Conservation (phyloP, 768 basidiomycete genomes). For the Mrakia gelida region DNA sequence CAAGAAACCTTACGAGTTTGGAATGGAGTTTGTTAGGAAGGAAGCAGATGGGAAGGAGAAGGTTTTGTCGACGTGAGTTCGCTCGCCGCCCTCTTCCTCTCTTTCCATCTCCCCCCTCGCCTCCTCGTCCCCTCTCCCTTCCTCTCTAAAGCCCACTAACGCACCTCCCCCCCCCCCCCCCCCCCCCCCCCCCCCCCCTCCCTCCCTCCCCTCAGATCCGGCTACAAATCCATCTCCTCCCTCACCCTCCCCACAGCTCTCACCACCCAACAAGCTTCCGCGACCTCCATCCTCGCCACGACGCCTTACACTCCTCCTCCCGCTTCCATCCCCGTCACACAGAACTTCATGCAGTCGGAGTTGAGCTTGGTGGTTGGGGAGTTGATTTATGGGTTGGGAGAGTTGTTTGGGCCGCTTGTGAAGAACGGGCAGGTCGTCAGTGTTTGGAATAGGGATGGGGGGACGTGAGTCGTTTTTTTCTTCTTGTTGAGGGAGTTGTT, state of each 20-base stretch:
- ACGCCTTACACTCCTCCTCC: slow-evolving; percentile 53
- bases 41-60: not conserved
- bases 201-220: not conserved
- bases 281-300: slow-evolving; percentile 36
- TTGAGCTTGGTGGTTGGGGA: slow-evolving; percentile 66
- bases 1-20: slow-evolving; percentile 54
- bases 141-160: not conserved
- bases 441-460: slow-evolving; percentile 72
- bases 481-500: not conserved
- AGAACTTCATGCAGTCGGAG: slow-evolving; percentile 47
- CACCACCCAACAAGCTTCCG: slow-evolving; percentile 9
- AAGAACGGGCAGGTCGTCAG: slow-evolving; percentile 63
- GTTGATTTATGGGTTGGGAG: slow-evolving; percentile 68
- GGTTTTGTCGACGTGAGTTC: slow-evolving; percentile 2
- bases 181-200: not conserved
- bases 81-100: not conserved
- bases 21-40: slow-evolving; percentile 50
- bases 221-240: slow-evolving; percentile 11
- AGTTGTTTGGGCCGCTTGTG: slow-evolving; percentile 68
- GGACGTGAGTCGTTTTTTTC: slow-evolving; percentile 48
- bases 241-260: slow-evolving; percentile 15
- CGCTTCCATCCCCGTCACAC: slow-evolving; percentile 43
- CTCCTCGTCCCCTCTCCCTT: too few species aligned
- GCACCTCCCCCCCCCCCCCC: not conserved
- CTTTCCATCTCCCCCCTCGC: not conserved